Base-by-base conservation (phyloP, 805 yeast genomes). In the Blastobotrys americana region DNA sequence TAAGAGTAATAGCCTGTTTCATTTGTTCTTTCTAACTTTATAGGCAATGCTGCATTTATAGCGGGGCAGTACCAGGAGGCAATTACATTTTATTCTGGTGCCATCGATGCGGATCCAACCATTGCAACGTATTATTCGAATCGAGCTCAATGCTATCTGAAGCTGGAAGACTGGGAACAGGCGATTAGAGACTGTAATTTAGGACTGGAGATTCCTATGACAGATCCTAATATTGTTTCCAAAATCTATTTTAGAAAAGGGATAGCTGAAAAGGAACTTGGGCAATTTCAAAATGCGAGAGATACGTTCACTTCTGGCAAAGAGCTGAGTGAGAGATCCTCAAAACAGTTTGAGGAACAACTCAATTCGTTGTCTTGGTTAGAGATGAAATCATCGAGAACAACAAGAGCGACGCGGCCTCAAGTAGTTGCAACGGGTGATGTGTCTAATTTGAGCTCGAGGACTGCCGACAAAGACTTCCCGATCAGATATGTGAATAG, bases 131-230 rank as follows among this genome's bases (percentile, higher is more conserved):
- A 39, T 37, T 55, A 46, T 39, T 52, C 58, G 5, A 55, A 55
- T 38, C 39, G 56, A 17, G 55, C 58, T 2, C 49, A 49, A 4
- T 45, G 52, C 18, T 45, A 44, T 20, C 43, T 54, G 35, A 55
- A 55, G 27, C 48, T 52, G 4, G 38, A 42, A 21, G 27, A 44
- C 8, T 54, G 42, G 41, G 19, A 25, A 4, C 36, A 36, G 15
- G 57, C 54, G 2, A 28, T 45, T 1, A 37, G 40, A 5, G 51
- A 46, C 34, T 45, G 52, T 21, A 34, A 45, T 8, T 16, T 31
- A 5, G 57, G 56, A 21, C 41, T 55, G 10, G 41, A 25, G 3
- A 34, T 45, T 9, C 35, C 28, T 5, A 36, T 13, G 10, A 34
- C 5, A 6, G 44, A 43, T 20, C 16, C n/a, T 5, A 35, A 37